Evolutionary conservation across 2,329 filamentous ascomycete genomes (phyloP), one percentile per base, ranked within the genome.

Genomic region (Cladosporium cucumerinum): DNA sequence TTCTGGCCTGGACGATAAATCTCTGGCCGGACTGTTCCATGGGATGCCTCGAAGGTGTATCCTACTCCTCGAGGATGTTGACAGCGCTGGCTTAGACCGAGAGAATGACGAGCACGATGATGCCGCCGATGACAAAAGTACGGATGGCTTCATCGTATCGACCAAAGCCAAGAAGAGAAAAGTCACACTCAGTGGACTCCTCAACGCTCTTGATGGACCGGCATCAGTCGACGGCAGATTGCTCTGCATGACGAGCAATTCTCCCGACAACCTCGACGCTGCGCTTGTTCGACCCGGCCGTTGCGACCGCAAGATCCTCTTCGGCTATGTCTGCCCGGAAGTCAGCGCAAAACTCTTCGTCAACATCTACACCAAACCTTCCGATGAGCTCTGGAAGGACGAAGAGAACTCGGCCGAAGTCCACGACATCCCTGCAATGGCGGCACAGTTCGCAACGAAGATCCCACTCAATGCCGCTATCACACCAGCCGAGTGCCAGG

Each of bases 141-240:
- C 57, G n/a, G 12, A 60, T 18, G 26, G 46, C 21, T 30, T 23
- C 52, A 26, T 28, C 49, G 18, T 28, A 11, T 28, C 49, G 5
- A 52, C 25, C 28, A 54, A 54, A 8, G 6, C 25, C 28, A 51
- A 61, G 28, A 48, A 25, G 26, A 51, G 36, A 11, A 30, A 21
- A 10, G 43, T 61, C 28, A 71, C 70, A 0, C 82, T 94, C 1
- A 90, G 89, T 0, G 90, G 90, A 0, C 82, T 94, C 0, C 83
- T 95, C 61, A 94, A 95, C 75, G 88, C 89, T 64, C 90, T 94
- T 25, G 91, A 95, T 70, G 89, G 91, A 61, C 89, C 92, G 1
- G 89, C 88, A 0, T 89, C 87, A 1, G 88, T 90, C 69, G 90
- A 93, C 76, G 90, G 90, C 30, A 85, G 89, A 55, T 84, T 93